Evolutionary conservation across 352 stramenopile species (phyloP).

Genomic region (Hyaloperonospora arabidopsidis): DNA sequence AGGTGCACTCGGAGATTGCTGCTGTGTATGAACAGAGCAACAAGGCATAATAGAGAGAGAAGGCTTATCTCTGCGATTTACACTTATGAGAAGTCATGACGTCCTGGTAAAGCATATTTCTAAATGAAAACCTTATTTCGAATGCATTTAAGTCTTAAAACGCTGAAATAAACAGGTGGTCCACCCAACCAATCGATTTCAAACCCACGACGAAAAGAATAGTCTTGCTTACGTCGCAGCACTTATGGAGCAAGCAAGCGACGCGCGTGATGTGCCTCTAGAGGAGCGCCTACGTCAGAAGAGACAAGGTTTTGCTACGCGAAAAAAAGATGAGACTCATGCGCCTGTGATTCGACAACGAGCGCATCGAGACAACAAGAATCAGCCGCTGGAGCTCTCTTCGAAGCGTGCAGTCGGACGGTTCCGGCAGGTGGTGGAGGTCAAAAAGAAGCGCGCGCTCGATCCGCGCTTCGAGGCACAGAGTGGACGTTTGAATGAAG

Average conservation of each 20-base stretch:
- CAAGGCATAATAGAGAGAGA: too few species aligned
- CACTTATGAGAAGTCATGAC: too few species aligned
- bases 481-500: constrained; percentile 81
- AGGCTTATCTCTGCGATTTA: too few species aligned
- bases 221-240: too few species aligned
- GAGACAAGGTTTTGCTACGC: constrained; percentile 59
- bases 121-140: too few species aligned
- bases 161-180: too few species aligned
- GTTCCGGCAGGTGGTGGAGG: constrained; percentile 73
- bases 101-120: too few species aligned
- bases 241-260: background rate
- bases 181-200: too few species aligned
- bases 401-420: constrained; percentile 77
- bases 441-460: constrained; percentile 58
- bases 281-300: constrained; percentile 72
- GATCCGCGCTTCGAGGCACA: constrained; percentile 86
- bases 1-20: constrained; percentile 61
- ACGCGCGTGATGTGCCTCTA: constrained; percentile 61
- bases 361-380: constrained; percentile 56
- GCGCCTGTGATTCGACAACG: constrained; percentile 4
- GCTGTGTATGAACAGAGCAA: constrained; percentile 15
- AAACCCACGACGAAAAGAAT: too few species aligned
- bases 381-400: constrained; percentile 77
- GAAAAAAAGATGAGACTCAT: constrained; percentile 5
- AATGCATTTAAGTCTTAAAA: too few species aligned